Evolutionary conservation across 768 basidiomycete species (phyloP), one percentile per base, ranked within the genome.

Genomic region (Leccinum olivaceopallidum): DNA sequence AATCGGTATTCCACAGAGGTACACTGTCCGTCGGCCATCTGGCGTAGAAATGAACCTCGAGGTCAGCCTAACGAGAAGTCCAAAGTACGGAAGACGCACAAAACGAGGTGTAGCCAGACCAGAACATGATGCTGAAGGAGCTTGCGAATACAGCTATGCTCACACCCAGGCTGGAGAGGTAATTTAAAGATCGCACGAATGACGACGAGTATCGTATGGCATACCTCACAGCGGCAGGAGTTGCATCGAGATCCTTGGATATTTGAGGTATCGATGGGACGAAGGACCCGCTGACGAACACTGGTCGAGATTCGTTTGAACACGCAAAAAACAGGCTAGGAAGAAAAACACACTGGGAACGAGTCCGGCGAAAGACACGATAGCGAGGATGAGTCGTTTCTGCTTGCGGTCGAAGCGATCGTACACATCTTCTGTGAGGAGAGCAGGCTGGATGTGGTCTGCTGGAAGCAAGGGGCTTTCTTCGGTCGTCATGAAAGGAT

Each of bases 181-280:
- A 48, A 18, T 2, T 50, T 53, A 13, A 51, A 2, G 6, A 26
- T 26, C 14, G 6, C 13, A 12, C 26, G n/a, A 54, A 7, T 5
- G 36, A 22, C 14, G 13, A 6, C 5, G 18, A 7, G 13, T 2
- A 24, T 16, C n/a, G 20, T 18, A 49, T 9, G 37, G 58, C 64
- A 42, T 57, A 84, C 85, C 85, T 88, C 55, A 92, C 80, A 18
- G 87, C 71, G 16, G 81, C 65, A 0, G 80, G 80, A 0, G 88
- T 82, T 0, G 87, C 78, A 26, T 81, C 53, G 10, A 94, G 71
- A 60, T 94, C 90, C 28, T 71, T 73, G 8, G 90, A 84, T 50
- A 94, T 85, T 54, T 88, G 81, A 0, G 90, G 89, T 58, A 93
- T 88, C 0, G 85, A 85, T 0, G 90, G 90, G 3, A 90, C 79